phyloP scores from a whole-genome alignment of 768 basidiomycete genomes.

The Hericium rajendrae region DNA sequence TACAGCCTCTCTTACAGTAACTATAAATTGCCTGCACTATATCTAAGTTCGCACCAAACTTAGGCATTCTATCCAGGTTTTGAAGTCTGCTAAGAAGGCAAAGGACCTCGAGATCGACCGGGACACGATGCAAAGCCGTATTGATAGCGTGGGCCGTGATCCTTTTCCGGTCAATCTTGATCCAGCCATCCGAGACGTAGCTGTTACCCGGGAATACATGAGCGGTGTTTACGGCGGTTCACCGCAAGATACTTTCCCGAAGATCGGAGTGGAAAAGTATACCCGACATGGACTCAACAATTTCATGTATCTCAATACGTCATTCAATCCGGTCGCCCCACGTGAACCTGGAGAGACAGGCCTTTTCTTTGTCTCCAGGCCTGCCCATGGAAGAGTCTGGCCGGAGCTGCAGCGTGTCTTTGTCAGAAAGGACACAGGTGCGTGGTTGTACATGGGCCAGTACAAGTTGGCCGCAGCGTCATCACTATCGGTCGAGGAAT shows the following conservation, averaged over 20 bases:
- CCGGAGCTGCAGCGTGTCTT: neutral
- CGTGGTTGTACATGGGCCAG: slow-evolving; percentile 1
- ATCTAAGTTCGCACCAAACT: too few relatives aligned
- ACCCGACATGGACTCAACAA: neutral
- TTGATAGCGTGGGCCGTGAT: neutral
- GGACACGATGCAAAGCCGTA: neutral
- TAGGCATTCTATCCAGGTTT: too few relatives aligned
- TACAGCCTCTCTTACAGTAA: too few relatives aligned
- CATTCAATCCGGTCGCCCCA: slow-evolving; percentile 9
- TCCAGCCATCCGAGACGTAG: neutral
- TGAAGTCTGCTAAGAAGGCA: neutral
- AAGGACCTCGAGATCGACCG: neutral
- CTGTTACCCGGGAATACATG: slow-evolving; percentile 7
- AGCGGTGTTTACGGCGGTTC: slow-evolving; percentile 4
- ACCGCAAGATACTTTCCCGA: slow-evolving; percentile 1
- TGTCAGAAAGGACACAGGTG: neutral
- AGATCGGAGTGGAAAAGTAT: slow-evolving; percentile 1
- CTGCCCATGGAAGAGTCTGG: neutral
- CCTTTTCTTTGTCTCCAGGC: slow-evolving; percentile 5
- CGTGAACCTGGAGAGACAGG: slow-evolving; percentile 5
- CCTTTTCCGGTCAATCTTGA: slow-evolving; percentile 7
- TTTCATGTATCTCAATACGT: slow-evolving; percentile 8
- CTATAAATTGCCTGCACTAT: too few relatives aligned
- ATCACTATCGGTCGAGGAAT: slow-evolving; percentile 1
- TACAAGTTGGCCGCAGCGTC: neutral